phyloP scores from a whole-genome alignment of 1,284 basidiomycete genomes.

The Ceratobasidium sp. region DNA sequence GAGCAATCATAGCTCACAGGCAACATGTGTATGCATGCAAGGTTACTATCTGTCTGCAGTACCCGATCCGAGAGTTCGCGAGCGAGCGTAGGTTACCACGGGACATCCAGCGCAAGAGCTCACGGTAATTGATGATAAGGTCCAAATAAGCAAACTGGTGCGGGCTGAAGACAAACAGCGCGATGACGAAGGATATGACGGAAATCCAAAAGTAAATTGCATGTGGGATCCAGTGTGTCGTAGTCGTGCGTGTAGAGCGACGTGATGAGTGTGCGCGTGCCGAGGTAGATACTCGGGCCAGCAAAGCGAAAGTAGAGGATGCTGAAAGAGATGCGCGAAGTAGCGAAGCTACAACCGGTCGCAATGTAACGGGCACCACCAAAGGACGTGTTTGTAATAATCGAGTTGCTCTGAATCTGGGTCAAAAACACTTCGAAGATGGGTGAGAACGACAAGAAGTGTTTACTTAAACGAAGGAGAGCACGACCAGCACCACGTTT shows the following conservation, averaged over 20 bases:
- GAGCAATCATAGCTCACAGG: no score
- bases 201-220: conserved; percentile 97
- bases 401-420: conserved; percentile 96
- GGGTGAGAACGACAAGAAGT: conserved; percentile 92
- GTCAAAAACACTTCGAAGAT: conserved; percentile 97
- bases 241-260: conserved; percentile 90
- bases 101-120: conserved; percentile 98
- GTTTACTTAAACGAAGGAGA: conserved; percentile 88
- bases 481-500: conserved; percentile 93
- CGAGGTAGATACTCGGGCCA: conserved; percentile 65
- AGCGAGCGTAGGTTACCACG: conserved; percentile 96
- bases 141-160: conserved; percentile 96
- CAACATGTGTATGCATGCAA: no score
- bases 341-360: conserved; percentile 96
- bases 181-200: conserved; percentile 88
- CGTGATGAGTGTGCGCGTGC: conserved; percentile 73
- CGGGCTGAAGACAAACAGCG: conserved; percentile 97
- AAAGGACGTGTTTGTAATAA: conserved; percentile 93
- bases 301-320: no score
- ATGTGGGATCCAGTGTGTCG: conserved; percentile 90
- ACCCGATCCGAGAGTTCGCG: conserved; percentile 97
- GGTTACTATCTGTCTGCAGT: no score
- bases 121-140: conserved; percentile 96
- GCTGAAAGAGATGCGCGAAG: conserved; percentile 75
- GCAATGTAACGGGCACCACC: conserved; percentile 97